These are phyloP conservation scores for Nephelium lappaceum DNA, from an alignment of 345 rosid genomes.

Conservation along the genomic window DNA sequence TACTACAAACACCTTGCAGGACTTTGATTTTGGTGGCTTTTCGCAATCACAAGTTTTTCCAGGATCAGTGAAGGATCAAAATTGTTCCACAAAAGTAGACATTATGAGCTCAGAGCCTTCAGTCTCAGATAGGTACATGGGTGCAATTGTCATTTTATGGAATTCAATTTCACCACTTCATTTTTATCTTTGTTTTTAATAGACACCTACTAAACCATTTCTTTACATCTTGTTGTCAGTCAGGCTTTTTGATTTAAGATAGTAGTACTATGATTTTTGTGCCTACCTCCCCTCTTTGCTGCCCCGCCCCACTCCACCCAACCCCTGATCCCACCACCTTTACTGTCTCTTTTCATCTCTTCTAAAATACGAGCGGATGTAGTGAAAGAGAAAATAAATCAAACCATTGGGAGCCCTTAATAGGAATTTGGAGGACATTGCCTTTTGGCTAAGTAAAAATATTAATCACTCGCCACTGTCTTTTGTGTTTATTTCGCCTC, in stretches of 20 bases:
- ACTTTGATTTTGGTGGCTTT: slow-evolving; percentile 40
- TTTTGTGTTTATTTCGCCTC: not conserved
- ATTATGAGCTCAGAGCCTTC: slow-evolving; percentile 39
- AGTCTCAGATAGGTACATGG: slow-evolving; percentile 45
- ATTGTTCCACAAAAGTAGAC: slow-evolving; percentile 28
- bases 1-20: slow-evolving; percentile 23
- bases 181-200: not conserved
- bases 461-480: not conserved
- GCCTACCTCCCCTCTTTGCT: not conserved
- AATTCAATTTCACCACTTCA: not conserved
- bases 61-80: slow-evolving; percentile 33
- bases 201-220: not conserved
- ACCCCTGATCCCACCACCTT: not conserved
- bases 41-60: slow-evolving; percentile 45
- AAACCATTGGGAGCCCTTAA: not conserved
- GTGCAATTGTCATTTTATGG: slow-evolving; percentile 5
- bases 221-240: not conserved
- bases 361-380: not conserved
- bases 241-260: not conserved
- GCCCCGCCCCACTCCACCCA: not conserved
- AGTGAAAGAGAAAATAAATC: not conserved
- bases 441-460: not conserved
- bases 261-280: not conserved
- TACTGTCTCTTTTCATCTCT: not conserved
- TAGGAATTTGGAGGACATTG: not conserved